Evolutionary conservation across 352 stramenopile species (phyloP).

Genomic region (Phytophthora citricola): DNA sequence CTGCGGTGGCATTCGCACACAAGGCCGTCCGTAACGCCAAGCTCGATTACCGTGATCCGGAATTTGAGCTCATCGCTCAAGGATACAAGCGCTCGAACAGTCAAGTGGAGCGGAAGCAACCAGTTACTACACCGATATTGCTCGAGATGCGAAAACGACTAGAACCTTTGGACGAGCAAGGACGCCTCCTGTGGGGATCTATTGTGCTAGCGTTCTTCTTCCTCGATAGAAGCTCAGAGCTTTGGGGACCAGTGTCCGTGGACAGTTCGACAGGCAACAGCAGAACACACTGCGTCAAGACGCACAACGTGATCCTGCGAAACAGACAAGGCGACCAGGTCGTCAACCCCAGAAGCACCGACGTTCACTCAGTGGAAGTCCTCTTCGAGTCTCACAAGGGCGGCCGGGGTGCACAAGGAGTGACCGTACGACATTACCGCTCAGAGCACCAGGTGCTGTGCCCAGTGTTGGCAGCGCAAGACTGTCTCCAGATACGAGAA

Average conservation of each 20-base stretch:
- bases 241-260: slow-evolving; percentile 19
- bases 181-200: slow-evolving; percentile 12
- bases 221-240: slow-evolving; percentile 30
- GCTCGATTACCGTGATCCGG: no score
- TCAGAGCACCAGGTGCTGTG: slow-evolving; percentile 18
- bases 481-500: slow-evolving; percentile 14
- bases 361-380: slow-evolving; percentile 4
- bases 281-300: slow-evolving; percentile 12
- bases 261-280: background rate
- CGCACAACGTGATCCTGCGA: slow-evolving; percentile 5
- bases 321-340: background rate
- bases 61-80: background rate
- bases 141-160: slow-evolving; percentile 14
- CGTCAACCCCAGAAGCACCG: background rate
- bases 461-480: slow-evolving; percentile 22
- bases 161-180: background rate
- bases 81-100: slow-evolving; percentile 11
- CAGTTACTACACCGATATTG: slow-evolving; percentile 2
- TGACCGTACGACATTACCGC: slow-evolving; percentile 21
- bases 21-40: no score
- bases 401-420: slow-evolving; percentile 5
- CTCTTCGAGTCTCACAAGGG: slow-evolving; percentile 18
- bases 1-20: no score
- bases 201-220: slow-evolving; percentile 14
- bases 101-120: slow-evolving; percentile 26